Evolutionary conservation across 768 basidiomycete genomes (phyloP).

Genomic region (Russula earlei): DNA sequence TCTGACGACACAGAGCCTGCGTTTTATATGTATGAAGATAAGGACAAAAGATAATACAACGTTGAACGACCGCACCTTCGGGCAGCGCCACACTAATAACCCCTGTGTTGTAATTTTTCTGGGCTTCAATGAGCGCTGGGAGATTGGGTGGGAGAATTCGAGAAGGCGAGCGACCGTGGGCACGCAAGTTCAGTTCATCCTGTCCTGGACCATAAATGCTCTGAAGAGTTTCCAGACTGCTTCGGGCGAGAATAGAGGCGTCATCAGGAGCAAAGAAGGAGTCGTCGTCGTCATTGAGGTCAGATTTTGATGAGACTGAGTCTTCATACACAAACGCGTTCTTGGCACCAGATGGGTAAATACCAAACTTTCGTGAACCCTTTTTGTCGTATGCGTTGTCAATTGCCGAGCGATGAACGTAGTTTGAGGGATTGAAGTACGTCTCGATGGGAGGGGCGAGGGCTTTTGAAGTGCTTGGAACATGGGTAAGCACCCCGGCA

Average conservation of each 20-base stretch:
- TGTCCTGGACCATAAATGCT: constrained; percentile 2
- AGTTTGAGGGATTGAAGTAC: constrained; percentile 13
- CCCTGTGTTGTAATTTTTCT: constrained; percentile 12
- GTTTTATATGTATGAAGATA: not conserved
- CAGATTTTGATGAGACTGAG: constrained; percentile 19
- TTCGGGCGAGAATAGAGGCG: constrained; percentile 14
- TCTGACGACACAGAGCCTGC: constrained; percentile 18
- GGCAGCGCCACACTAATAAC: constrained; percentile 16
- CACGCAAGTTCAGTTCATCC: not conserved
- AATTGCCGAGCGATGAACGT: constrained; percentile 8
- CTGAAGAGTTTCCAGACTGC: constrained; percentile 18
- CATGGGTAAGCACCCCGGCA: constrained; percentile 1
- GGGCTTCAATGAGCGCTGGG: constrained; percentile 19
- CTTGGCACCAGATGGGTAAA: constrained; percentile 17
- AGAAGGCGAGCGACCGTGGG: constrained; percentile 11
- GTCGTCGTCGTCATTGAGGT: constrained; percentile 16
- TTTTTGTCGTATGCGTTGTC: constrained; percentile 19
- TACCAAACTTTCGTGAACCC: constrained; percentile 13
- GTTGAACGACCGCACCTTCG: constrained; percentile 6
- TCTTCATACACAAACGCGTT: constrained; percentile 19
- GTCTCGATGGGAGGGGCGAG: constrained; percentile 7
- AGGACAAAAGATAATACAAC: not conserved
- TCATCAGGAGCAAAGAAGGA: constrained; percentile 18
- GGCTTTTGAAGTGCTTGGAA: constrained; percentile 4
- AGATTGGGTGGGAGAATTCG: constrained; percentile 16